Evolutionary conservation across 257 asterid species (phyloP), one percentile per base, ranked within the genome.

Genomic region (Capsicum baccatum): DNA sequence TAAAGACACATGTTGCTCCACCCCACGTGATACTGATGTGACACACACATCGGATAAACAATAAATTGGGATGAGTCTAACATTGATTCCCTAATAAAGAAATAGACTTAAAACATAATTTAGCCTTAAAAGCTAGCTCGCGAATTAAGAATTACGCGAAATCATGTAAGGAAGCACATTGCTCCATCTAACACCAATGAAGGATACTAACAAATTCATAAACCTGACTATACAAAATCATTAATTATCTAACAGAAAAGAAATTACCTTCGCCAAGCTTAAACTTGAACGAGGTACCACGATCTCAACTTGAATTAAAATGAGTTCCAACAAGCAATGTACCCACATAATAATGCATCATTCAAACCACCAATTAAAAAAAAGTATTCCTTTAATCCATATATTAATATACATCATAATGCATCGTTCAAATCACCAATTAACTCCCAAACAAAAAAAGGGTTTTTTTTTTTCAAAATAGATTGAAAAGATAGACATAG

Each of bases 281-380:
- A 80, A 90, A 90, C 82, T 33, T 88, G 87, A 90, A 87, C 0
- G 91, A 88, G 19, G 88, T 83, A 66, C 84, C 93, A 44, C 86
- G 83, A 19, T 92, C 91, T 15, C 76, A 54, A 84, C 94, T 91
- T 7, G 94, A 90, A 88, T 89, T 93, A 52, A 91, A 91, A 83
- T 88, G 88, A 66, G 90, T 90, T 64, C 94, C 93, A 82, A 90
- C 91, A 83, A 88, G 86, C 86, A 91, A 81, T 62, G 90, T 90
- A 14, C 94, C 94, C 86, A 89, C 92, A 79, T 89, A 90, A 86
- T 7, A 83, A 26, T 26, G 33, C 33, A 26, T 26, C 33, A 26
- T 26, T 26, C 33, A 26, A 26, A 26, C 33, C 33, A 26, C 33
- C 33, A 26, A 26, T 26, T 26, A 0, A 0, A 26, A 26, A 26